Evolutionary conservation across 306 rosid species (phyloP), one percentile per base, ranked within the genome.

Genomic region (Hylodesmum podocarpum): DNA sequence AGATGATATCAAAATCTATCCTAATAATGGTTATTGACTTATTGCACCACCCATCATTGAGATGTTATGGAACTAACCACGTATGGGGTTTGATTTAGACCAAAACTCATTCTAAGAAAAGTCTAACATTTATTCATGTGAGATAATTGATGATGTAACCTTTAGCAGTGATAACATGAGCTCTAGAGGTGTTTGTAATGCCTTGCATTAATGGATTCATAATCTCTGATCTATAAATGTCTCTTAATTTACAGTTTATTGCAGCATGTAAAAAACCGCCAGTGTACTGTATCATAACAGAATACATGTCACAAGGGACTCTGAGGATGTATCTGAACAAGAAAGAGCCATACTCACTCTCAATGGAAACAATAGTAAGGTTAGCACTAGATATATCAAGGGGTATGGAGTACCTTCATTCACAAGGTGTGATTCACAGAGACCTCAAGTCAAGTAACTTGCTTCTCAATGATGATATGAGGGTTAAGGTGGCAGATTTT

Each of bases 181-280:
- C 40, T 37, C 12, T 33, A 61, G n/a, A 53, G 40, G 27, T 65
- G 53, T 55, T 39, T 46, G 29, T 63, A 55, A 54, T 33, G 63
- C 65, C 15, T 74, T 46, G 31, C 8, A 59, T 6, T 76, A 15
- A 70, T 63, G 79, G 31, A 8, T 63, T 22, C 10, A 16, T 21
- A 68, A 53, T 28, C 62, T 19, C n/a, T 57, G 81, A 54, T 67
- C 6, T 3, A 41, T 19, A 24, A 55, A 44, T 78, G 19, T 71
- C 66, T 12, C 78, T 70, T 36, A 59, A 61, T 65, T 82, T 58
- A n/a, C 89, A 92, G 97, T 92, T 92, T 71, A 89, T 92, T 78
- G 97, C 97, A 75, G 96, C 97, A 21, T 88, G 97, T 82, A 86
- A 87, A 78, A 92, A 92, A 88, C 96, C 97, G 15, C 97, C 96